Evolutionary conservation across 1,284 basidiomycete species (phyloP).

Genomic region (Ustilago xerochloae): DNA sequence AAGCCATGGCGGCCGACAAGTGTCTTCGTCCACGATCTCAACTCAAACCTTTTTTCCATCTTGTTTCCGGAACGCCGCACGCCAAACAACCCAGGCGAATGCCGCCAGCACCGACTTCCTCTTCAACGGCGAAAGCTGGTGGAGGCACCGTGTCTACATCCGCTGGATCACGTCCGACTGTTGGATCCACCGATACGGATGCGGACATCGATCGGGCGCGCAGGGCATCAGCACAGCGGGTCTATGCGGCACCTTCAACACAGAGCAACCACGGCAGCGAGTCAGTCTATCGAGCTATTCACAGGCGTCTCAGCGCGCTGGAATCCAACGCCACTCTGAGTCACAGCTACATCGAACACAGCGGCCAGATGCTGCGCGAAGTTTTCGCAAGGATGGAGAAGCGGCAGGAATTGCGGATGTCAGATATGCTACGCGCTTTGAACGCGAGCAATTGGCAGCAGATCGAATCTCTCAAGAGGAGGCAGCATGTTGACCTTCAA

Average conservation of each 20-base stretch:
- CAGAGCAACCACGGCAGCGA: constrained; percentile 68
- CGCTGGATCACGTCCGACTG: neutral
- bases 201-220: constrained; percentile 12
- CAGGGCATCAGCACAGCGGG: constrained; percentile 9
- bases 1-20: neutral
- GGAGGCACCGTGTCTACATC: neutral
- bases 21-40: constrained; percentile 11
- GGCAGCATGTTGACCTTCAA: constrained; percentile 72
- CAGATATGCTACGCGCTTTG: constrained; percentile 76
- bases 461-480: constrained; percentile 69
- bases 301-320: constrained; percentile 86
- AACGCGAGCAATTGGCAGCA: constrained; percentile 70
- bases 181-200: neutral
- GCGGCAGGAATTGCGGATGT: constrained; percentile 65
- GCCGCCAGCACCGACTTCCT: too few species aligned
- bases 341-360: constrained; percentile 88
- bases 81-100: neutral
- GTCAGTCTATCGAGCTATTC: constrained; percentile 95
- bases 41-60: constrained; percentile 8
- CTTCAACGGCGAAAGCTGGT: neutral
- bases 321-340: constrained; percentile 90
- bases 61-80: neutral
- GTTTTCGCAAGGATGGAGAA: constrained; percentile 78
- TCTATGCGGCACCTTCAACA: neutral
- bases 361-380: constrained; percentile 80